These are phyloP conservation scores for Phytophthora hibernalis DNA, from an alignment of 352 stramenopile genomes.

Conservation along the genomic window DNA sequence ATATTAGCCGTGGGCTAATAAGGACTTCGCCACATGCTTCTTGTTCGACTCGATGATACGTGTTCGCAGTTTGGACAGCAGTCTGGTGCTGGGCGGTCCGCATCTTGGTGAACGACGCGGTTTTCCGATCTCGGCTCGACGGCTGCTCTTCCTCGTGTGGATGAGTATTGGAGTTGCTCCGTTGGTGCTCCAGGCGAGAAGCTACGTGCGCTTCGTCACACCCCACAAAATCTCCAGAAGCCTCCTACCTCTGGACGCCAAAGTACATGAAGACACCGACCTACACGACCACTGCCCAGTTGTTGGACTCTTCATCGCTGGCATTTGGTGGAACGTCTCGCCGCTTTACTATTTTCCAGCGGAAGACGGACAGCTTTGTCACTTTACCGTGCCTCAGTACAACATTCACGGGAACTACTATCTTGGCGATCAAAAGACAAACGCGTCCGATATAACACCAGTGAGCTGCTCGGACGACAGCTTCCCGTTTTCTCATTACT, in stretches of 20 bases:
- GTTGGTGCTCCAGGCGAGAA: constrained; percentile 46
- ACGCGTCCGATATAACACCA: constrained; percentile 19
- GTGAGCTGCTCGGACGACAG: constrained; percentile 23
- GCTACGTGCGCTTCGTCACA: constrained; percentile 35
- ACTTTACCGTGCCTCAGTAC: constrained; percentile 41
- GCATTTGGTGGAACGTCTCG: constrained; percentile 44
- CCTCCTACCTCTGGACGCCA: constrained; percentile 5
- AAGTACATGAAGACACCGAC: constrained; percentile 5
- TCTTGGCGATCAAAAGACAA: constrained; percentile 23
- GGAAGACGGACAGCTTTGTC: constrained; percentile 23
- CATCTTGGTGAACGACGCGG: constrained; percentile 8
- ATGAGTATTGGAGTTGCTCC: constrained; percentile 32
- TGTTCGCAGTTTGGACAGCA: constrained; percentile 22
- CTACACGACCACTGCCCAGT: constrained; percentile 30
- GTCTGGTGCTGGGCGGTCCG: constrained; percentile 23
- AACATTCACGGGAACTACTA: constrained; percentile 42
- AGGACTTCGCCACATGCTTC: background rate
- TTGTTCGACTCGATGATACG: constrained; percentile 6
- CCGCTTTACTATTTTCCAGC: constrained; percentile 22
- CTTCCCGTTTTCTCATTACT: constrained; percentile 37
- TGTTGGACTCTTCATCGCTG: constrained; percentile 36
- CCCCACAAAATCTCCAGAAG: constrained; percentile 41
- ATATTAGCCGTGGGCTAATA: constrained; percentile 4
- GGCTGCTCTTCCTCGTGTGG: constrained; percentile 34
- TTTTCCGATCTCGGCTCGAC: constrained; percentile 11